Percentiles rank a stretch among this genome's conserved stretches.
phyloP scores from a whole-genome alignment of 495 filamentous ascomycete genomes.

The Talaromyces proteolyticus region DNA sequence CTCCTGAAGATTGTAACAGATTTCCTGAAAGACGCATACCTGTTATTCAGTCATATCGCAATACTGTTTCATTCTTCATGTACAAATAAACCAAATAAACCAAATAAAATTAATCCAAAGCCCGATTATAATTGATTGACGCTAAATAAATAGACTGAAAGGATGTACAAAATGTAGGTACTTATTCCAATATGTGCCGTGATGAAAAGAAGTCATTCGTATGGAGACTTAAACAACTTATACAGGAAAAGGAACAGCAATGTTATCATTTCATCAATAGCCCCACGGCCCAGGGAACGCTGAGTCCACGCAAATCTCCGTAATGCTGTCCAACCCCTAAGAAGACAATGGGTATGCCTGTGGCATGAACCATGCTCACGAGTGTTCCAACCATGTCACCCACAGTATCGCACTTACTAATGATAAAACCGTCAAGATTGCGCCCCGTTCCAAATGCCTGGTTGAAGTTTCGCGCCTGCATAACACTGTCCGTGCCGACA shows the following conservation, averaged over 20 bases:
- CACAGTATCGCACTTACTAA: conserved; percentile 97
- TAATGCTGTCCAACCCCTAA: conserved; percentile 96
- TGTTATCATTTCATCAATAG: conserved; percentile 57
- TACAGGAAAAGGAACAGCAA: background rate
- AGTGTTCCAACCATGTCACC: conserved; percentile 97
- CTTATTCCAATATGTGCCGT: no score
- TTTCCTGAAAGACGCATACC: no score
- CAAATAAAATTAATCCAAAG: no score
- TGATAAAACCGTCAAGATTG: conserved; percentile 89
- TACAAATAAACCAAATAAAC: no score
- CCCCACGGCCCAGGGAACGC: conserved; percentile 85
- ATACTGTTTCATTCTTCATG: no score
- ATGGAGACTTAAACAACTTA: no score
- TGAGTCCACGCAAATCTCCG: conserved; percentile 87
- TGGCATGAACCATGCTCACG: conserved; percentile 97
- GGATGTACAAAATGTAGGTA: no score
- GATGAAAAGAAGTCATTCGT: background rate
- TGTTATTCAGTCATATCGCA: no score
- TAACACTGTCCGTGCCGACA: conserved; percentile 89
- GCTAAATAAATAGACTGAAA: no score
- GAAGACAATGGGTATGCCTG: conserved; percentile 90
- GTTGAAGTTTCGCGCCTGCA: conserved; percentile 95
- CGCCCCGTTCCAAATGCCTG: conserved; percentile 77
- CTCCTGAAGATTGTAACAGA: no score
- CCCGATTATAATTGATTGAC: no score